A percentile compares a stretch with the other conserved stretches of the same genome.
These are phyloP conservation scores for Effrenium voratum DNA, from an alignment of 73 alveolate genomes.

Conservation along the genomic window DNA sequence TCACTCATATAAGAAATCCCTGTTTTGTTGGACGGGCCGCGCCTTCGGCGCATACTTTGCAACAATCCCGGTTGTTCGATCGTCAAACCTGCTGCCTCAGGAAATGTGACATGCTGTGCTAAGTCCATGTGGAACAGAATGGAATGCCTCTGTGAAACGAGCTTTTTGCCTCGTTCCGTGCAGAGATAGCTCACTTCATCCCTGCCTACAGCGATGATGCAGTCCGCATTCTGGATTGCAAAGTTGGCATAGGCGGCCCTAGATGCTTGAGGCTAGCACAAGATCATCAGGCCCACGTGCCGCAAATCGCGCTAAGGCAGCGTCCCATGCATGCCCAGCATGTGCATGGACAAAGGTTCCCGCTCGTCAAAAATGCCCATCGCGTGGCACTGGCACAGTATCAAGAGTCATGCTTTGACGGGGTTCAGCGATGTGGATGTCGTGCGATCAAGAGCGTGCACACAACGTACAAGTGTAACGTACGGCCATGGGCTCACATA, in stretches of 20 bases:
- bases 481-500: too few relatives aligned
- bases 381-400: slow-evolving; percentile 64
- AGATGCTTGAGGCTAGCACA: neutral
- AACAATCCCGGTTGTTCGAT: slow-evolving; percentile 91
- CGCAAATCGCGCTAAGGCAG: neutral
- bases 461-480: too few relatives aligned
- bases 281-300: neutral
- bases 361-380: slow-evolving; percentile 94
- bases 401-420: neutral
- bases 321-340: slow-evolving; percentile 94
- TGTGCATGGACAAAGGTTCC: slow-evolving; percentile 93
- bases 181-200: neutral
- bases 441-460: too few relatives aligned
- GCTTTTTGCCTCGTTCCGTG: neutral
- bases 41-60: slow-evolving; percentile 92
- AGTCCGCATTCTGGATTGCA: slow-evolving; percentile 94
- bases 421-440: too few relatives aligned
- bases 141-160: neutral
- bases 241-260: slow-evolving; percentile 94
- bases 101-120: neutral
- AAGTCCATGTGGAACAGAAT: neutral
- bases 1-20: neutral
- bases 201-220: slow-evolving; percentile 75
- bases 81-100: slow-evolving; percentile 83
- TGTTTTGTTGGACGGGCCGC: neutral